phyloP scores from a whole-genome alignment of 345 rosid species.

The Hevea brasiliensis region DNA sequence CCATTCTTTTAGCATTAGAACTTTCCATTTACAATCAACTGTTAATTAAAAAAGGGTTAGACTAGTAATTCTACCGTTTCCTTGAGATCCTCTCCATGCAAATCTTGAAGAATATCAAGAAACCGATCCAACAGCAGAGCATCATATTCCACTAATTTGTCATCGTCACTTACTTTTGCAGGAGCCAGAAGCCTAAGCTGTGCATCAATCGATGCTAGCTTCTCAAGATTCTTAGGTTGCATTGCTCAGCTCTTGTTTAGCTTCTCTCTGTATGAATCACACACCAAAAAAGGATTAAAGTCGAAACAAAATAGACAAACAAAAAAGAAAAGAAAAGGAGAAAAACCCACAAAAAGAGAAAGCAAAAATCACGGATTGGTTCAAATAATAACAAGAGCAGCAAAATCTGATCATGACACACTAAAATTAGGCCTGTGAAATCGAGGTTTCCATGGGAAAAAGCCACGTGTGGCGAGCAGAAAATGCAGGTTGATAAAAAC shows the following conservation, averaged over 20 bases:
- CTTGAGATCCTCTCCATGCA: conserved; percentile 93
- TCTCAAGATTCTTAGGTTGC: conserved; percentile 57
- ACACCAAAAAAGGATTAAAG: neutral
- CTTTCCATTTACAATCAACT: no score
- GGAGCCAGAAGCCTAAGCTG: conserved; percentile 88
- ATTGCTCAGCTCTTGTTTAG: conserved; percentile 19
- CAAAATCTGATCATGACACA: conserved; percentile 20
- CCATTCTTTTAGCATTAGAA: neutral
- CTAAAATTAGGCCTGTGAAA: conserved; percentile 5
- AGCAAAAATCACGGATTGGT: conserved; percentile 7
- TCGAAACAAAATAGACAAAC: neutral
- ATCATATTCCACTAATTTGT: conserved; percentile 90
- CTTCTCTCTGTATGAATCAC: conserved; percentile 19
- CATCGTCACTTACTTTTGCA: conserved; percentile 86
- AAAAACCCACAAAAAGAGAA: neutral
- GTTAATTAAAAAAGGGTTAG: neutral
- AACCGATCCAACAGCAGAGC: conserved; percentile 93
- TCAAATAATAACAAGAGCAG: neutral
- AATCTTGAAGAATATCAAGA: conserved; percentile 91
- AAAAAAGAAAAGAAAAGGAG: neutral
- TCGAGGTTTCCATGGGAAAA: neutral
- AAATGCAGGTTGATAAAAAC: conserved; percentile 1
- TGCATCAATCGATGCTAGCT: conserved; percentile 93
- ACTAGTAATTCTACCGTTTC: conserved; percentile 56
- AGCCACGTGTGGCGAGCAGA: neutral